Base-by-base conservation (phyloP, 495 filamentous ascomycete species). In the Venustampulla echinocandica region DNA sequence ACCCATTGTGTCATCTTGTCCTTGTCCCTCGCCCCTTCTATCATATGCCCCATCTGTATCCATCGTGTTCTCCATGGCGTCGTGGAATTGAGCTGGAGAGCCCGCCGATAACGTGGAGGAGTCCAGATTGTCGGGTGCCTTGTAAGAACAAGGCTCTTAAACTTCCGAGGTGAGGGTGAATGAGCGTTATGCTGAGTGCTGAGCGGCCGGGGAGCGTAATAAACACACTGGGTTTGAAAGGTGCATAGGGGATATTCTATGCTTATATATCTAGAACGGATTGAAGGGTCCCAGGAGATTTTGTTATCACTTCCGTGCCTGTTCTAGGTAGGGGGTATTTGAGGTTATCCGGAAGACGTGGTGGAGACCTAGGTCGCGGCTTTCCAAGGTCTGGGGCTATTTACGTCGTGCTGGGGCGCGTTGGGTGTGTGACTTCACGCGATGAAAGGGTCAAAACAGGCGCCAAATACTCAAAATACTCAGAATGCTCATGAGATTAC, bases 1-100 rank as follows among this genome's bases (percentile, higher is more conserved):
- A 32, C 45, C 52, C 48, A 54, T 54, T 18, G 41, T 28, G 17
- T 58, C 52, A 22, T 58, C 51, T 10, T 54, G 46, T 9, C 47
- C 36, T 10, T 54, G 46, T 9, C 47, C 36, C 10, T 53, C 50
- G 3, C 34, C 43, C 18, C 49, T 44, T 9, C 14, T 33, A 17
- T 58, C 47, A 27, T 54, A 49, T 21, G 15, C 41, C 5, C 47
- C 47, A 2, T 54, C 49, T n/a, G 48, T 43, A 62, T 70, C 47
- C 73, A 70, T 69, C 68, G 71, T 47, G 56, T 70, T 40, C 55
- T 69, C 67, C 51, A 73, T 53, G 38, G 66, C 61, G 70, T 70
- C 65, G 65, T 67, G 67, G 50, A 70, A 73, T 49, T 72, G 68
- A 61, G 59, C 69, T 50, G 64, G 60, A 51, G 71, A 69, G 60